Percentiles rank a stretch among this genome's conserved stretches.
These are phyloP conservation scores for Cladophialophora bantiana DNA, from an alignment of 2,329 filamentous ascomycete genomes.

Conservation along the genomic window DNA sequence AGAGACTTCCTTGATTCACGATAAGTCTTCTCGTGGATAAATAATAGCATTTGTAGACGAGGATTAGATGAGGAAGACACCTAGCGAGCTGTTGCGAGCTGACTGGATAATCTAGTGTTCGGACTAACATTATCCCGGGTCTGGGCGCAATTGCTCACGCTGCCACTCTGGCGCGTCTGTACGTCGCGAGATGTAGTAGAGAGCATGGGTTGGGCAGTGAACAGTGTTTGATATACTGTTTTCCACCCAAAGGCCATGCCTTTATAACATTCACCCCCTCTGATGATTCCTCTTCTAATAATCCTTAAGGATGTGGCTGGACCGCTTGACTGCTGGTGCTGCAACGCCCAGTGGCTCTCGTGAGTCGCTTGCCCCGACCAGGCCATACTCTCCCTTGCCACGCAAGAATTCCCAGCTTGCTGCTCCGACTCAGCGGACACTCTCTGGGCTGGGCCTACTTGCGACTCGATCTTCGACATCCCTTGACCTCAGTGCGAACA, in stretches of 20 bases:
- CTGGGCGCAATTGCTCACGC: constrained; percentile 1
- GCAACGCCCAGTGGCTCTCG: constrained; percentile 61
- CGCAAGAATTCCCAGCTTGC: constrained; percentile 72
- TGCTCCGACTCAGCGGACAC: constrained; percentile 68
- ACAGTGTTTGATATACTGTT: not conserved
- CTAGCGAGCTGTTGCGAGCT: too few relatives aligned
- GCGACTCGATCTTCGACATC: constrained; percentile 75
- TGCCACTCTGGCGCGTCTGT: not conserved
- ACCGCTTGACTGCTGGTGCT: constrained; percentile 75
- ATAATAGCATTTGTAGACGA: not conserved
- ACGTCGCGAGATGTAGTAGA: not conserved
- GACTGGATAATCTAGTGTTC: not conserved
- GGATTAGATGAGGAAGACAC: not conserved
- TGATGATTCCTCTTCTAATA: not conserved
- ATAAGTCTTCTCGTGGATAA: not conserved
- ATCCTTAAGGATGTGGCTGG: constrained; percentile 76
- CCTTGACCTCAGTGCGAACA: constrained; percentile 72
- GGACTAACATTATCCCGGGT: not conserved
- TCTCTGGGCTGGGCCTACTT: constrained; percentile 68
- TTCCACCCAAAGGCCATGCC: constrained; percentile 1
- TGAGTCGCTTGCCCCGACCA: constrained; percentile 68
- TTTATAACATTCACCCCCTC: not conserved
- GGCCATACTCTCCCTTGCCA: constrained; percentile 74
- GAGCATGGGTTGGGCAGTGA: not conserved
- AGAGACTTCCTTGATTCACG: not conserved